Evolutionary conservation across 2,329 filamentous ascomycete species (phyloP), one percentile per base, ranked within the genome.

Genomic region (Phyllosticta citribraziliensis): DNA sequence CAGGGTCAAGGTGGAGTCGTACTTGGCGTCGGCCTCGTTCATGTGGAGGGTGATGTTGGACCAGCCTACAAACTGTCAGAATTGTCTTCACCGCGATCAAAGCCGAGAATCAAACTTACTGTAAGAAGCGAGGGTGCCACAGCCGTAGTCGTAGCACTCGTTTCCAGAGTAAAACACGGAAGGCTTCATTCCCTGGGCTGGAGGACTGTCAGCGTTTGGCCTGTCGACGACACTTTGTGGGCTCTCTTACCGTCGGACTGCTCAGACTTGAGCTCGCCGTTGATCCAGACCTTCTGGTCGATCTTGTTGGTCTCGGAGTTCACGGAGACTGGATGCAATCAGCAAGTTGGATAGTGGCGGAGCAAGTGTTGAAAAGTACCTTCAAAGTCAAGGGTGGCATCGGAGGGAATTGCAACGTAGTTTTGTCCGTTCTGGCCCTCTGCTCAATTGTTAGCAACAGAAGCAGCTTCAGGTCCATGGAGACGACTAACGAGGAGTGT

Each of bases 121-220:
- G 30, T 64, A 62, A 14, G 50, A 57, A 14, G 58, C 27, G 19
- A 64, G 55, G 12, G 52, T 61, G 19, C 63, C 61, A 30, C 63
- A 64, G 20, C 54, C 52, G 30, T 55, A 47, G 3, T 17, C 14
- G 47, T 50, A 58, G 57, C 63, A 64, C 22, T 64, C 63, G 9
- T 55, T 63, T 6, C 20, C 57, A 3, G 64, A 79, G 63, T 64
- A 64, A 33, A 64, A 64, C 2, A 64, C 61, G 5, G 51, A 24
- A 11, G 63, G 57, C 47, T 64, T 61, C 57, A 64, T 58, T 3
- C 57, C 61, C 17, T 59, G 40, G 17, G 54, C 59, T 61, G 30
- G 1, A 50, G 4, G 40, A 40, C 33, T 2, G 33, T 40, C 10
- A 40, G 33, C 33, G 33, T 40, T 40, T 9, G 14, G 33, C 8